These are phyloP conservation scores for Vitrella brassicaformis DNA, from an alignment of 73 alveolate species.

Conservation along the genomic window DNA sequence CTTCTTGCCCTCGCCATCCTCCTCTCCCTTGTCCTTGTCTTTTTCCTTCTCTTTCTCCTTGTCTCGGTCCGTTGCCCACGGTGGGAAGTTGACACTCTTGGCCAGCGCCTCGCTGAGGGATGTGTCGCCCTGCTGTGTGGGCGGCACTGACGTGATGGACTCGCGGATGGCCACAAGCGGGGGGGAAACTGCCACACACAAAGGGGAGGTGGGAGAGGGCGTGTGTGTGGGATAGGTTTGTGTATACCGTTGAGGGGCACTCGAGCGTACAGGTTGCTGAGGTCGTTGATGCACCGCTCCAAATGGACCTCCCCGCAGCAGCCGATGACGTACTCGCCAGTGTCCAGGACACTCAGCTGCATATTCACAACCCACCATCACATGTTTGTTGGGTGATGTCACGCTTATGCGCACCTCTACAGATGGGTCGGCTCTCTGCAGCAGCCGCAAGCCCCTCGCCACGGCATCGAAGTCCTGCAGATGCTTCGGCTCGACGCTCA, in stretches of 20 bases:
- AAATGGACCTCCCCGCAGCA: conserved; percentile 96
- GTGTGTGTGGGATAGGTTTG: too few species aligned
- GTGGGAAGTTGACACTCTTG: too few species aligned
- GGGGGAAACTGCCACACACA: conserved; percentile 17
- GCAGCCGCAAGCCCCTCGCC: conserved; percentile 12
- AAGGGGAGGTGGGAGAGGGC: too few species aligned
- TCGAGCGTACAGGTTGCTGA: conserved; percentile 6
- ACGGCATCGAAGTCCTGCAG: conserved; percentile 11
- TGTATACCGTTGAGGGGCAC: background rate
- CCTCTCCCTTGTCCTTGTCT: background rate
- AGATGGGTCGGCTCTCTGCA: conserved; percentile 35
- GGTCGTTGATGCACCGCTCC: conserved; percentile 89
- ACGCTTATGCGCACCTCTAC: background rate
- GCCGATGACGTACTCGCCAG: conserved; percentile 35
- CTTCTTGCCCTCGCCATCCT: too few species aligned
- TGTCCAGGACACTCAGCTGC: conserved; percentile 4
- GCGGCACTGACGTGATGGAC: too few species aligned
- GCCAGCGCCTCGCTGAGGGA: too few species aligned
- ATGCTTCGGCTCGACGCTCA: conserved; percentile 10
- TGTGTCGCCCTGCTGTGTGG: too few species aligned
- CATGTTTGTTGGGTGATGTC: background rate
- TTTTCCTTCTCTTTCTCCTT: background rate
- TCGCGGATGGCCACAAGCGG: conserved; percentile 29
- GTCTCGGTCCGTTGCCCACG: background rate
- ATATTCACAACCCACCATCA: background rate